Evolutionary conservation across 1,284 basidiomycete species (phyloP), one percentile per base, ranked within the genome.

Genomic region (Omphalotus olearius): DNA sequence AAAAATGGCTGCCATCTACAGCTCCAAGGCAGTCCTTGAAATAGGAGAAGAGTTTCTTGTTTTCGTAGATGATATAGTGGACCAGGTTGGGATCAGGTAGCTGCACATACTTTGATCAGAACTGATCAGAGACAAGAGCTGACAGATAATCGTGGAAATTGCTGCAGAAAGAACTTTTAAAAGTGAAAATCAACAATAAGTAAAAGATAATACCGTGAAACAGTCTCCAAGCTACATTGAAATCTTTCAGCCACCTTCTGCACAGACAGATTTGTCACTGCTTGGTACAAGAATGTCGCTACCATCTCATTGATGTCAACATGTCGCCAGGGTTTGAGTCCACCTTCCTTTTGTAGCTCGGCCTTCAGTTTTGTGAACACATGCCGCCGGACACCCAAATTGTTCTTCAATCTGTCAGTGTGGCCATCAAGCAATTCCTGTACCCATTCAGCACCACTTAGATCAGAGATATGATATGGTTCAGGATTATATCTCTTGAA

Each of bases 21-120:
- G 61, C 62, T 3, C 56, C 63, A 45, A 62, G 36, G 23, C 51
- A 56, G 36, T 62, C 45, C 37, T 60, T 49, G 52, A 67, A 66
- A 36, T 48, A 65, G 0, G 64, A 64, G 42, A 53, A 65, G 41
- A 64, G 54, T 38, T 59, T 61, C 1, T 56, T 54, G 42, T 64
- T 58, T 3, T 51, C 33, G 3, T 4, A 5, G 26, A 65, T 61
- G 55, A 7, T 10, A n/a, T 7, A 14, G 36, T 28, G 42, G 35
- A 50, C 26, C 40, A 14, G 23, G 23, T 26, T 18, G 23, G 17
- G 53, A 42, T 60, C 18, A 6, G 45, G 45, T 11, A 35, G 46
- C n/a, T n/a, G n/a, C n/a, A 10, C 33, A 18, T 23, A 47, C 13
- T 6, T 35, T 36, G 39, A 23, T 23, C 16, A 47, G 36, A 16